Evolutionary conservation across 805 yeast genomes (phyloP).

Genomic region (Torulaspora microellipsoides): DNA sequence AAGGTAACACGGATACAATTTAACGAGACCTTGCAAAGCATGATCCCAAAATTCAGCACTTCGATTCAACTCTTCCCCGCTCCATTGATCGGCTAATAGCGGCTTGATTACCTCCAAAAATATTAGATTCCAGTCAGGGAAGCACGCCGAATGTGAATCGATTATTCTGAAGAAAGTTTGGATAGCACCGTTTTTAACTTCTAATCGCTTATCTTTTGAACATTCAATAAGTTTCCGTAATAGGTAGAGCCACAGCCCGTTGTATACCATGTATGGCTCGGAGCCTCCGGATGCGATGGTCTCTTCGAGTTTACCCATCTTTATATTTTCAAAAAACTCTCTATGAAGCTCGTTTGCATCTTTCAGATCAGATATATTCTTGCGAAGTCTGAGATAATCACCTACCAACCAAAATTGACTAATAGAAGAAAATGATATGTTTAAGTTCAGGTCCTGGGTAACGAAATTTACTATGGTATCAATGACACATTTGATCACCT

Average conservation of each 20-base stretch:
- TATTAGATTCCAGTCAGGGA: conserved; percentile 66
- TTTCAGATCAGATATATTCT: conserved; percentile 7
- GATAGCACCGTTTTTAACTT: conserved; percentile 84
- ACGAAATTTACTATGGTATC: conserved; percentile 72
- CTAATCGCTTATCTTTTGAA: conserved; percentile 61
- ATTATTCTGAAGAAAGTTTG: conserved; percentile 83
- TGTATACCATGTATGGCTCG: conserved; percentile 26
- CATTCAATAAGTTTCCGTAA: conserved; percentile 58
- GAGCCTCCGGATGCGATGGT: conserved; percentile 24
- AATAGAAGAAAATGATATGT: conserved; percentile 85
- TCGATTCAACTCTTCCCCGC: conserved; percentile 35
- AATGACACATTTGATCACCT: conserved; percentile 59
- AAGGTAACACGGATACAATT: conserved; percentile 53
- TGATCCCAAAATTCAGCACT: conserved; percentile 61
- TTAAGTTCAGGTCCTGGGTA: conserved; percentile 65
- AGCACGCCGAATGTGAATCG: conserved; percentile 59
- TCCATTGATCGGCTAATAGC: conserved; percentile 35
- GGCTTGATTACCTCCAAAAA: conserved; percentile 57
- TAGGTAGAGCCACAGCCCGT: conserved; percentile 60
- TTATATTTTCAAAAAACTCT: conserved; percentile 14
- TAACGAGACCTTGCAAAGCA: conserved; percentile 60
- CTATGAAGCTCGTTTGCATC: conserved; percentile 1
- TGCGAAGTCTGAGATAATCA: conserved; percentile 53
- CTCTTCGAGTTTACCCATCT: conserved; percentile 25
- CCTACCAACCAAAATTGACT: conserved; percentile 91